Evolutionary conservation across 208 protist genomes (phyloP), one percentile per base, ranked within the genome.

Genomic region (Herpetomonas muscarum): DNA sequence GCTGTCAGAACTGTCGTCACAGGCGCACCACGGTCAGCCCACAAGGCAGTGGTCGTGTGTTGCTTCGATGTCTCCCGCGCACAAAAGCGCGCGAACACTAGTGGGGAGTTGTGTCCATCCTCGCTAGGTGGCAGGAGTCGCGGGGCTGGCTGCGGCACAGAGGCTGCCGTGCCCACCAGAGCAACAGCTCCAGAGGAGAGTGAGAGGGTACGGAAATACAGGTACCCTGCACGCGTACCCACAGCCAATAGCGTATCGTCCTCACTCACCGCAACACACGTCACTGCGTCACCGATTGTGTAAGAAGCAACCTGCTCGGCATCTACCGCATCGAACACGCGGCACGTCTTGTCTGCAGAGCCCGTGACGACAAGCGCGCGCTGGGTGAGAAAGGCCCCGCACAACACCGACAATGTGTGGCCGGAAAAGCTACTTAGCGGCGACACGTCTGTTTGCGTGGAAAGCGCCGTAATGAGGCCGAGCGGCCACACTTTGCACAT

Each of bases 401-500:
- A 75, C 54, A 72, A 73, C 9, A 90, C 87, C 25, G 54, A 45
- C 5, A 92, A 64, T 1, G 85, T 86, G 69, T 94, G 87, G 2
- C 78, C 78, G 36, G 76, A 76, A 55, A 91, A 91, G 37, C 78
- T 52, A 44, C 60, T 61, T 9, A 50, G 52, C 25, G 76, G 64
- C 25, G 61, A 25, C 0, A 72, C 60, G 17, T 74, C 68, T 6
- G 37, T 9, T n/a, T 71, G 57, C 26, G 54, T 32, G 1, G 53
- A 54, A 22, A 78, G 65, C 26, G 66, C 49, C 6, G 67, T 67
- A 67, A 87, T 60, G 0, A 69, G 32, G 3, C 73, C 56, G 1
- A 90, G 44, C 7, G 36, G 59, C 85, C 87, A 94, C 36, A 89
- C 79, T 50, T 87, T 85, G 56, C 81, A 90, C 13, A 81, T 58